phyloP scores from a whole-genome alignment of 2,329 filamentous ascomycete genomes.

The Nigrospora osmanthi region DNA sequence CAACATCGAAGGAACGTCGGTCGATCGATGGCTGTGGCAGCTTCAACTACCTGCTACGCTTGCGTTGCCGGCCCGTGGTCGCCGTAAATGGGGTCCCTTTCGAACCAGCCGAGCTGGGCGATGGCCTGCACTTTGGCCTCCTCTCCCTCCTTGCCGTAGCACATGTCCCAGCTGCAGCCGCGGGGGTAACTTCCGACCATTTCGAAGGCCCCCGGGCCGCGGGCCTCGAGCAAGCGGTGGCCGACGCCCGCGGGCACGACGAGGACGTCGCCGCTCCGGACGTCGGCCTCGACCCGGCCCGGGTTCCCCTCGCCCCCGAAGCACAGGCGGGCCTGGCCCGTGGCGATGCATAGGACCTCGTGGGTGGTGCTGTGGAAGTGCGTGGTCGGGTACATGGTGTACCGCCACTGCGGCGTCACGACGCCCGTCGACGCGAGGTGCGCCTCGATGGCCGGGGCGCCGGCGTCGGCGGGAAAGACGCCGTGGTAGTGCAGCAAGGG shows the following conservation, averaged over 20 bases:
- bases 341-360: conserved; percentile 55
- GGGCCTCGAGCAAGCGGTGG: conserved; percentile 48
- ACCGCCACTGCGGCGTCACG: conserved; percentile 58
- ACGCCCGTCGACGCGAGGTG: conserved; percentile 46
- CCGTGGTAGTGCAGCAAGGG: conserved; percentile 60
- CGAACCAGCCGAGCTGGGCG: conserved; percentile 44
- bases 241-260: conserved; percentile 57
- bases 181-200: conserved; percentile 62
- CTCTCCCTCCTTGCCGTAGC: conserved; percentile 54
- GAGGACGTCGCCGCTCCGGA: conserved; percentile 53
- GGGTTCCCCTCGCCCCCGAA: conserved; percentile 60
- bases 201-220: conserved; percentile 43
- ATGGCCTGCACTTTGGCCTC: conserved; percentile 43
- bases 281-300: conserved; percentile 42
- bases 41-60: too few relatives aligned
- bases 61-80: conserved; percentile 35
- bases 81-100: conserved; percentile 52
- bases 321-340: conserved; percentile 51
- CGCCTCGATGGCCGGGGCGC: conserved; percentile 43
- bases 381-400: conserved; percentile 57
- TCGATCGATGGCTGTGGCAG: too few relatives aligned
- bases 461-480: conserved; percentile 35
- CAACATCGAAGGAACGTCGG: too few relatives aligned
- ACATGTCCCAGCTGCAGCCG: conserved; percentile 61
- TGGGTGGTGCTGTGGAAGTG: conserved; percentile 64